Conservation (phyloP, 2,329 filamentous ascomycete genomes). For the Pestalotiopsis sp. region DNA sequence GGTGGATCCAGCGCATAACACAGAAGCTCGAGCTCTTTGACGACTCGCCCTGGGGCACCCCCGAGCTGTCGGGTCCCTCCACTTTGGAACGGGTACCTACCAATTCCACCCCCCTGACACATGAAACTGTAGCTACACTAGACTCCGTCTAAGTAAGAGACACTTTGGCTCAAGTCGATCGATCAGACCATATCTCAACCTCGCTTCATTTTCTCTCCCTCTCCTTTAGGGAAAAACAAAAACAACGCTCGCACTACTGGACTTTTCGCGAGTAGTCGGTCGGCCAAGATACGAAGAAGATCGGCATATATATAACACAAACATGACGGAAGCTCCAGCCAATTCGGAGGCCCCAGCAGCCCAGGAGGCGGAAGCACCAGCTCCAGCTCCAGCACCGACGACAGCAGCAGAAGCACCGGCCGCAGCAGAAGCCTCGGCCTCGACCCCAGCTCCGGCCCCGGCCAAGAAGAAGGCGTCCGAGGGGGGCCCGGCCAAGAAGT, state of each 20-base stretch:
- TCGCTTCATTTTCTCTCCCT: not conserved
- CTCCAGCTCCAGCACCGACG: not conserved
- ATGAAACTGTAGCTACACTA: not conserved
- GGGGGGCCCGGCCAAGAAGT: conserved; percentile 17
- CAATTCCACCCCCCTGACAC: not conserved
- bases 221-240: not conserved
- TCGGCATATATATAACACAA: not conserved
- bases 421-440: not conserved
- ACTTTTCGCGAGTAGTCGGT: not conserved
- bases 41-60: not conserved
- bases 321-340: not conserved
- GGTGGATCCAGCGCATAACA: not conserved
- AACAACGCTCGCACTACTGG: no score
- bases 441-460: not conserved
- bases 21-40: not conserved
- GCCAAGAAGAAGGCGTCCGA: not conserved
- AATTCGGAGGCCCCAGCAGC: not conserved
- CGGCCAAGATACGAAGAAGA: not conserved
- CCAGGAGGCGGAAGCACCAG: not conserved
- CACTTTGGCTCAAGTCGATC: not conserved
- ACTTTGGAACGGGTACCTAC: not conserved
- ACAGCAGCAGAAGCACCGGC: not conserved
- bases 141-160: not conserved
- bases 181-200: not conserved
- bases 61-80: not conserved